A percentile compares a stretch with the other conserved stretches of the same genome.
Conservation (phyloP, 2,329 filamentous ascomycete species). For the Fusarium protoensiforme region DNA sequence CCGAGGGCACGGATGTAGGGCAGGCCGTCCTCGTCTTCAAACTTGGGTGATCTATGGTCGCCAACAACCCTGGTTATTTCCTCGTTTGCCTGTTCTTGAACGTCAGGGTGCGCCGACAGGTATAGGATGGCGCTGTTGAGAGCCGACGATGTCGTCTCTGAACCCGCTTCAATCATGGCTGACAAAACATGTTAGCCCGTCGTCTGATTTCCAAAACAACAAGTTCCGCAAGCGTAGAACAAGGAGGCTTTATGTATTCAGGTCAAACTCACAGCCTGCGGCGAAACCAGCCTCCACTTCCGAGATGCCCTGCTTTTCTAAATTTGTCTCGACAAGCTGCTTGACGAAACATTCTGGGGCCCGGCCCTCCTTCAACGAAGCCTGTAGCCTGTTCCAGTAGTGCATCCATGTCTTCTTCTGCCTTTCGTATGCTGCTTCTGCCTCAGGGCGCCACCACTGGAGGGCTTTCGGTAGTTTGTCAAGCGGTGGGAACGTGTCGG, state of each 20-base stretch:
- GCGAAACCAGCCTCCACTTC: conserved; percentile 8
- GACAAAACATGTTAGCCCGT: neutral
- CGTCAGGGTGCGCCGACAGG: neutral
- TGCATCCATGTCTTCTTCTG: conserved; percentile 13
- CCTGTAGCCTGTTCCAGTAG: conserved; percentile 13
- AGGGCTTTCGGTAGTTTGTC: neutral
- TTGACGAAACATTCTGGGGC: conserved; percentile 11
- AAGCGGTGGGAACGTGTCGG: conserved; percentile 8
- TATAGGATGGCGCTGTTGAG: conserved; percentile 6
- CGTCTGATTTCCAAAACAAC: no score
- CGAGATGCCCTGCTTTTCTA: conserved; percentile 21
- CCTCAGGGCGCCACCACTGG: conserved; percentile 20
- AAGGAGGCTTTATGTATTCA: no score
- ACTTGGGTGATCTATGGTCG: conserved; percentile 55
- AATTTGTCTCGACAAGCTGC: conserved; percentile 2
- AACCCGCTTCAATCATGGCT: conserved; percentile 27
- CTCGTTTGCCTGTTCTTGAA: conserved; percentile 58
- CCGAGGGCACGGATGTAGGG: conserved; percentile 65
- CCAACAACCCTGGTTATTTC: conserved; percentile 66
- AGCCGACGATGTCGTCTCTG: conserved; percentile 19
- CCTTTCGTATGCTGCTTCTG: conserved; percentile 1
- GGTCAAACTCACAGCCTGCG: conserved; percentile 4
- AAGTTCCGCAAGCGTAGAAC: no score
- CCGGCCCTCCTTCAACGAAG: neutral
- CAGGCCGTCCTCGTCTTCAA: conserved; percentile 59